Evolutionary conservation across 306 rosid genomes (phyloP), one percentile per base, ranked within the genome.

Genomic region (Cercis canadensis): DNA sequence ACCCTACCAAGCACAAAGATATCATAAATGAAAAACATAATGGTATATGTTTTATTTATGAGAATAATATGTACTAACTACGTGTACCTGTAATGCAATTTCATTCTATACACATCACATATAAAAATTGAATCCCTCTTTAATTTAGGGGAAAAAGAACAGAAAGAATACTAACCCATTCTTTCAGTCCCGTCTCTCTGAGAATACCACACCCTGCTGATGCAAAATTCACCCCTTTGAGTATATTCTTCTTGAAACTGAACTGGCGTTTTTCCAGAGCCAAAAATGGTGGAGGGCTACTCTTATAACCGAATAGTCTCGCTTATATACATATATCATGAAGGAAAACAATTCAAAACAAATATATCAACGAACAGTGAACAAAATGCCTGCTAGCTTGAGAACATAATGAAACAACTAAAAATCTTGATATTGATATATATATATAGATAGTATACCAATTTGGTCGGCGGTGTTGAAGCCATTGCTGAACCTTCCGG

Each of bases 401-500:
- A 24, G 29, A 24, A 24, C 29, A 24, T 24, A 24, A 24, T 24
- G 29, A 3, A 24, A 24, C 29, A n/a, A n/a, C n/a, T n/a, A n/a
- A n/a, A n/a, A n/a, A n/a, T n/a, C n/a, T n/a, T n/a, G n/a, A n/a
- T n/a, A n/a, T n/a, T n/a, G n/a, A n/a, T n/a, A n/a, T n/a, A n/a
- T 52, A 36, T 40, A n/a, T 13, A 32, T 49, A 33, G 33, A 12
- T 16, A 17, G 29, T 5, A 37, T 74, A 84, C 89, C 89, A n/a
- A 87, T 71, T 37, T 79, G 75, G 61, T 87, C 92, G 62, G 84
- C 83, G 43, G 76, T 52, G 76, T 87, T 85, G 29, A 77, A 52
- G 74, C 88, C 90, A 75, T 87, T 87, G 56, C 85, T 83, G 67
- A 87, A 87, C 80, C 90, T 87, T 34, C 90, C 92, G 0, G 90